A percentile compares a stretch with the other conserved stretches of the same genome.
phyloP scores from a whole-genome alignment of 805 yeast genomes.

The Wickerhamiella vanderwaltii region DNA sequence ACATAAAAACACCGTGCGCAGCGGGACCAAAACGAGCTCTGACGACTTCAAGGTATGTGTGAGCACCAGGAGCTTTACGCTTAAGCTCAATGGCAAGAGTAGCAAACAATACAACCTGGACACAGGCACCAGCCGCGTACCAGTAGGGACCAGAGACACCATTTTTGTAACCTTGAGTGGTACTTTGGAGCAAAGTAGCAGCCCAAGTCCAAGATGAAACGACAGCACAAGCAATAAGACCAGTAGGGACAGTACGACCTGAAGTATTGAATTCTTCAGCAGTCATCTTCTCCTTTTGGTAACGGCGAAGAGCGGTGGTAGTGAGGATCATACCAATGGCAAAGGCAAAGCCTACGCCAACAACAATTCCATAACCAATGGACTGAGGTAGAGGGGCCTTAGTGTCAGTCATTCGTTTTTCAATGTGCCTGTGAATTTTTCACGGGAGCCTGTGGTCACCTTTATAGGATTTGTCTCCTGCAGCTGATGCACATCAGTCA shows the following conservation, averaged over 20 bases:
- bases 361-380: constrained; percentile 78
- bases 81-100: constrained; percentile 80
- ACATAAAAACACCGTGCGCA: constrained; percentile 49
- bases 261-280: constrained; percentile 93
- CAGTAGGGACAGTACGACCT: constrained; percentile 76
- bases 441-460: too few relatives aligned
- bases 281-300: constrained; percentile 75
- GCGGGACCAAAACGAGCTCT: constrained; percentile 66
- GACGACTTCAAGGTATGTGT: constrained; percentile 79
- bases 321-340: constrained; percentile 68
- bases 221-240: constrained; percentile 78
- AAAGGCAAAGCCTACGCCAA: constrained; percentile 62
- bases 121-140: constrained; percentile 87
- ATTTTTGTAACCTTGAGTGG: constrained; percentile 63
- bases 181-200: constrained; percentile 62
- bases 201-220: constrained; percentile 94
- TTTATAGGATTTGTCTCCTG: too few relatives aligned
- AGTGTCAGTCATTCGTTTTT: too few relatives aligned
- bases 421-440: too few relatives aligned
- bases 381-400: constrained; percentile 43
- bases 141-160: constrained; percentile 75
- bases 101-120: constrained; percentile 77
- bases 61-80: constrained; percentile 82
- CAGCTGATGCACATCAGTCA: too few relatives aligned
- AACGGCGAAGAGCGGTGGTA: constrained; percentile 58